Conservation (phyloP, 148 eudicot genomes). For the Simmondsia chinensis region DNA sequence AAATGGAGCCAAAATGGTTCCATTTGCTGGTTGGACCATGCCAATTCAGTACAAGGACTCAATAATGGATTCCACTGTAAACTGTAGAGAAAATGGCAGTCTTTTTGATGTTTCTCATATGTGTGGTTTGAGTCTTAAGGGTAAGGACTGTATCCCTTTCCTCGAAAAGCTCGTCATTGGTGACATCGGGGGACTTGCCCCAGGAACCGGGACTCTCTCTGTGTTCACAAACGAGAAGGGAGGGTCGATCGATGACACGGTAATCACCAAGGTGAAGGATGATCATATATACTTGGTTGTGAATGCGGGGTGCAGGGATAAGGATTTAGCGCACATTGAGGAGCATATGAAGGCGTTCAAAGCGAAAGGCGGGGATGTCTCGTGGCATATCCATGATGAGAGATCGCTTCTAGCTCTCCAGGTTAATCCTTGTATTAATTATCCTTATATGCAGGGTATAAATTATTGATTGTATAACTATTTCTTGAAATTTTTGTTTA, state of each 20-base stretch:
- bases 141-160: constrained; percentile 79
- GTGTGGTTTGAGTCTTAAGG: constrained; percentile 89
- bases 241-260: constrained; percentile 90
- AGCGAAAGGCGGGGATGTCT: constrained; percentile 93
- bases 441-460: too few relatives aligned
- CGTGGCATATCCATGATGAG: constrained; percentile 98
- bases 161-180: constrained; percentile 92
- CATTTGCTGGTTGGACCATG: constrained; percentile 99
- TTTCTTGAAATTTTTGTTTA: too few relatives aligned
- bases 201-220: constrained; percentile 78
- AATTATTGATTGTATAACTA: too few relatives aligned
- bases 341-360: constrained; percentile 89
- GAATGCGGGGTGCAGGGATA: constrained; percentile 97
- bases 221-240: constrained; percentile 96
- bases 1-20: constrained; percentile 94
- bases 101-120: constrained; percentile 94
- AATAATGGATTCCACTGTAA: constrained; percentile 87
- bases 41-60: constrained; percentile 99
- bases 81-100: constrained; percentile 84
- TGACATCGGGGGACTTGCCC: constrained; percentile 86
- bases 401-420: constrained; percentile 93
- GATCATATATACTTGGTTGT: constrained; percentile 87
- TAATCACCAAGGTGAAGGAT: constrained; percentile 85
- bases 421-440: constrained; percentile 32
- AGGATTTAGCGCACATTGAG: constrained; percentile 97